Base-by-base conservation (phyloP, 495 filamentous ascomycete genomes). In the Daldinia grandis region DNA sequence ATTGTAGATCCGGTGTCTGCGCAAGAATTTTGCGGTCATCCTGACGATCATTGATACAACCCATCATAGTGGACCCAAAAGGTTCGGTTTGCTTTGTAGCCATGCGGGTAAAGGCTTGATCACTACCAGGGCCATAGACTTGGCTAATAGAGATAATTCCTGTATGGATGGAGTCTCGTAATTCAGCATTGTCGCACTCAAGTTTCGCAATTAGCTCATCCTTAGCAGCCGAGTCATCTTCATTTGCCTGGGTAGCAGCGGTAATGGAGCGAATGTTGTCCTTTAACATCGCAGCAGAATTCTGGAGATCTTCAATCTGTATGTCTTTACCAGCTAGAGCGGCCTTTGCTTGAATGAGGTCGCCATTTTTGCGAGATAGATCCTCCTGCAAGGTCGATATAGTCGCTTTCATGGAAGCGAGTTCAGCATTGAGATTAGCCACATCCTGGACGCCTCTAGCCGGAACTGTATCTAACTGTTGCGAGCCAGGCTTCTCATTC, bases 151-250 rank as follows among this genome's bases (percentile, higher is more conserved):
- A 50, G 31, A 71, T 53, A 3, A 62, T 4, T 7, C 68, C 68
- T 0, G 57, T 66, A 30, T 66, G 68, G 7, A 71, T 56, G 0
- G 68, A 21, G 25, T 71, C 58, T 19, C 68, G 51, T 0, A 71
- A 31, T 4, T 31, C 17, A 0, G 44, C 62, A 33, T 37, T 61
- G 1, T 71, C 62, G 6, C 2, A 44, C n/a, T 53, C 37, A 3
- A 71, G 56, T 9, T 58, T 28, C 24, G 3, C 12, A 7, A 69
- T 63, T 3, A 25, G 4, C 1, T 53, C 27, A 19, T 69, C 54
- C 17, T 63, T 51, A 8, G 38, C 38, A 10, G 30, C 9, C 3
- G 14, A 21, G 12, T 47, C 0, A 2, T 57, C 25, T 4, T 25
- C 21, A 9, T 4, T 5, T 15, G n/a, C 24, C 5, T 40, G 33